These are phyloP conservation scores for Aechmea fasciata DNA, from an alignment of 176 grass and related monocot genomes.

Conservation along the genomic window DNA sequence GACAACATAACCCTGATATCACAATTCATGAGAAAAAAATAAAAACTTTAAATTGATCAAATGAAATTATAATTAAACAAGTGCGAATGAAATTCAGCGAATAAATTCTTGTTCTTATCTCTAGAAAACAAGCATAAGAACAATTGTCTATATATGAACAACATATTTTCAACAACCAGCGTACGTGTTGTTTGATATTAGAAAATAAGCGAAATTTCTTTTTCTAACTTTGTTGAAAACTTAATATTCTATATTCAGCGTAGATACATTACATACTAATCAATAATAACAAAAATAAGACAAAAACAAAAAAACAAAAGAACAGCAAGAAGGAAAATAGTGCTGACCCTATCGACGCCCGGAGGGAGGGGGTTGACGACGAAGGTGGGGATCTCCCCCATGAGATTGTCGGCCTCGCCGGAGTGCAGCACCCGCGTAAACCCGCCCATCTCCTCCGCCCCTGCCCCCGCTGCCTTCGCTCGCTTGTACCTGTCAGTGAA, in stretches of 20 bases:
- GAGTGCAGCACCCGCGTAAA: slow-evolving; percentile 88
- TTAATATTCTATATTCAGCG: neutral
- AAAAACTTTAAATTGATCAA: neutral
- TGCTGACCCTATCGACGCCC: slow-evolving; percentile 56
- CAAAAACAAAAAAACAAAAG: neutral
- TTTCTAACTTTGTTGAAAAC: neutral
- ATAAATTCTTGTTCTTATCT: too few species aligned
- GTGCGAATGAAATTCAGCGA: too few species aligned
- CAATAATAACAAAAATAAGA: neutral
- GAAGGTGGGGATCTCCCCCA: slow-evolving; percentile 90
- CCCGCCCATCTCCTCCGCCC: slow-evolving; percentile 66
- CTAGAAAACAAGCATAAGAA: too few species aligned
- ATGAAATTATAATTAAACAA: neutral
- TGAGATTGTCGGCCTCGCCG: slow-evolving; percentile 54
- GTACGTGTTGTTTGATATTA: too few species aligned
- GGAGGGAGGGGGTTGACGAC: slow-evolving; percentile 63
- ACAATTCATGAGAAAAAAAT: slow-evolving; percentile 7
- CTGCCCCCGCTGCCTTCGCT: slow-evolving; percentile 31
- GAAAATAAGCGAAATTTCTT: too few species aligned
- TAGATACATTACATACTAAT: neutral
- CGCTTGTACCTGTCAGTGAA: slow-evolving; percentile 29
- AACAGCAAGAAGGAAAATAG: neutral
- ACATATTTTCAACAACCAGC: too few species aligned
- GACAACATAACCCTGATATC: slow-evolving; percentile 78
- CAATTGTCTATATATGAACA: too few species aligned